Conservation (phyloP, 2,329 filamentous ascomycete genomes). For the Cordyceps cateniannulata region DNA sequence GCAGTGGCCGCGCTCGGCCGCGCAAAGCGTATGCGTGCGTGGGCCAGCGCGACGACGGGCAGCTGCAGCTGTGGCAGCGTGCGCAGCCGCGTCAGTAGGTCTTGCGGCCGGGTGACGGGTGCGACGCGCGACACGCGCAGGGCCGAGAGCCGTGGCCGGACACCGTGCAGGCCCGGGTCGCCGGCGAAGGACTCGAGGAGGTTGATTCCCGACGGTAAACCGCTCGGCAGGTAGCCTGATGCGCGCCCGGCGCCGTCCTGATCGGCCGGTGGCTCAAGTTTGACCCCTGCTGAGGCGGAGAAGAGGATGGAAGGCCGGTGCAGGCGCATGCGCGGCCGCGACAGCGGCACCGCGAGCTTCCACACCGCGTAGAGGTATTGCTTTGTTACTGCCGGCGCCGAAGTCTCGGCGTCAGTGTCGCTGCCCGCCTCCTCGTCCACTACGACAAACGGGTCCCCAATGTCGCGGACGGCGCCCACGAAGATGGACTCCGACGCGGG, state of each 20-base stretch:
- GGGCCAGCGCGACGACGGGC: conserved; percentile 61
- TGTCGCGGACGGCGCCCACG: conserved; percentile 43
- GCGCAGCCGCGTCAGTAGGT: conserved; percentile 56
- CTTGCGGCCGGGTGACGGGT: conserved; percentile 56
- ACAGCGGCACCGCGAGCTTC: conserved; percentile 53
- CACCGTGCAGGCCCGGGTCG: conserved; percentile 56
- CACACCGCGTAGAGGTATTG: conserved; percentile 50
- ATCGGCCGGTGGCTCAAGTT: conserved; percentile 33
- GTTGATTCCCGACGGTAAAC: conserved; percentile 64
- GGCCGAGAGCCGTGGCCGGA: conserved; percentile 63
- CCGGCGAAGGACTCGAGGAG: conserved; percentile 66
- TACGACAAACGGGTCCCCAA: conserved; percentile 44
- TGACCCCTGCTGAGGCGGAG: conserved; percentile 53
- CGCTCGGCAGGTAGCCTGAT: conserved; percentile 63
- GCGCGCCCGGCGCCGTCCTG: conserved; percentile 21
- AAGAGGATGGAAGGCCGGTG: conserved; percentile 63
- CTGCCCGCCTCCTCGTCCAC: conserved; percentile 32
- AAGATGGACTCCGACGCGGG: conserved; percentile 51
- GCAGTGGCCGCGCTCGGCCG: conserved; percentile 43
- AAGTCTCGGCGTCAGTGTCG: conserved; percentile 11
- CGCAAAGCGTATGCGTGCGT: conserved; percentile 67
- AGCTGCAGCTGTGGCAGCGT: conserved; percentile 57
- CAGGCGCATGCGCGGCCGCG: conserved; percentile 56
- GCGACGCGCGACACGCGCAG: conserved; percentile 68
- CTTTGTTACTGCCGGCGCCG: conserved; percentile 8